phyloP scores from a whole-genome alignment of 805 yeast species.

The Tetrapisispora arboricola region DNA sequence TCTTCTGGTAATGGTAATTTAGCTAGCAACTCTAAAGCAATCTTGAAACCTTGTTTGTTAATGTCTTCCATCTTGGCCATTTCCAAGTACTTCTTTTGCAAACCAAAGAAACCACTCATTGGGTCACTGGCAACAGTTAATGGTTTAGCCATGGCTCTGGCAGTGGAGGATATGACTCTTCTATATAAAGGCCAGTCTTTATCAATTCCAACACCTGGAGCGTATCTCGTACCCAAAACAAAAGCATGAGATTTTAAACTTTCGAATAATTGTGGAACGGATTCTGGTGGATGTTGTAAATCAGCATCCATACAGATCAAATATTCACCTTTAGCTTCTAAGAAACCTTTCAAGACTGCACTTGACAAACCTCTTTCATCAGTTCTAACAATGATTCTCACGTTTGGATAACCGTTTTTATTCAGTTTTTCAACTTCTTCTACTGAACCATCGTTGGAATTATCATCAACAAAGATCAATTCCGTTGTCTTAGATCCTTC shows the following conservation, averaged over 20 bases:
- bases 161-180: constrained; percentile 40
- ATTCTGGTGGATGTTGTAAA: constrained; percentile 44
- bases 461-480: constrained; percentile 42
- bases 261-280: constrained; percentile 36
- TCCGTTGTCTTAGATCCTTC: constrained; percentile 34
- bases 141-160: constrained; percentile 40
- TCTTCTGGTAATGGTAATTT: constrained; percentile 34
- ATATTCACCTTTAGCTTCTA: constrained; percentile 38
- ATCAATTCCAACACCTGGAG: constrained; percentile 46
- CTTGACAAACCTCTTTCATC: constrained; percentile 41
- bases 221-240: constrained; percentile 42
- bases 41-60: constrained; percentile 39
- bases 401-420: constrained; percentile 36
- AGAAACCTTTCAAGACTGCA: constrained; percentile 40
- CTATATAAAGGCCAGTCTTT: constrained; percentile 45
- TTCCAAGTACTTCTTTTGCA: constrained; percentile 35
- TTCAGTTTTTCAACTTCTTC: constrained; percentile 39
- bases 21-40: constrained; percentile 39
- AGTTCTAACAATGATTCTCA: constrained; percentile 40
- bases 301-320: constrained; percentile 46
- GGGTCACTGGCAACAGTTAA: constrained; percentile 44
- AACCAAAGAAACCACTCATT: constrained; percentile 44
- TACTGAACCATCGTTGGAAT: constrained; percentile 42
- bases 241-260: constrained; percentile 34
- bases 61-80: constrained; percentile 29